Conservation (phyloP, 2,329 filamentous ascomycete genomes). For the Pezizomycotina sp. region DNA sequence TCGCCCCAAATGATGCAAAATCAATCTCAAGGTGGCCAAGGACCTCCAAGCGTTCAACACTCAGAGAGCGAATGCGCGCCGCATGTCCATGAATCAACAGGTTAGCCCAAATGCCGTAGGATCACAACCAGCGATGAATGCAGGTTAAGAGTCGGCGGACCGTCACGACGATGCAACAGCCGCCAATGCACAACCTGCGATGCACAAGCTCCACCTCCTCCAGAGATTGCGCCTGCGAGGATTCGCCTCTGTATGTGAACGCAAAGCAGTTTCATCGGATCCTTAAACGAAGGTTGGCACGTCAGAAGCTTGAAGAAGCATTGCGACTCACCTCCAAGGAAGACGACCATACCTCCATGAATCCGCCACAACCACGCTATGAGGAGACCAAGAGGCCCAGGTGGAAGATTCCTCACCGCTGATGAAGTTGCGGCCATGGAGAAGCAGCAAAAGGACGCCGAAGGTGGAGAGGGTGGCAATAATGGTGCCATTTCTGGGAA, state of each 20-base stretch:
- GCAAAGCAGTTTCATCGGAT: conserved; percentile 98
- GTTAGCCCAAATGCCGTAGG: conserved; percentile 16
- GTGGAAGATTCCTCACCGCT: conserved; percentile 86
- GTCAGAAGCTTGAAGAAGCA: conserved; percentile 85
- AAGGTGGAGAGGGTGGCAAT: conserved; percentile 18
- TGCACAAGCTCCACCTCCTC: conserved; percentile 56
- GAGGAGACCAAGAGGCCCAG: conserved; percentile 81
- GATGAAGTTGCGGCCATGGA: conserved; percentile 44
- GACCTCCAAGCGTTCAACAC: conserved; percentile 15
- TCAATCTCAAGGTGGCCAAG: conserved; percentile 12
- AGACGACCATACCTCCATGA: conserved; percentile 91
- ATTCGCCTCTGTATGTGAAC: conserved; percentile 92
- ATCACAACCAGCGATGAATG: conserved; percentile 12
- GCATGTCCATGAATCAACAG: conserved; percentile 15
- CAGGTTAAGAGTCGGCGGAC: no score
- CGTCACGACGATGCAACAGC: conserved; percentile 23
- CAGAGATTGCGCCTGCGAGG: conserved; percentile 67
- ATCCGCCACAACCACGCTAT: conserved; percentile 96
- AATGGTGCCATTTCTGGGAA: conserved; percentile 16
- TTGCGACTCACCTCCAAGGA: conserved; percentile 85
- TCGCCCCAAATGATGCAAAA: conserved; percentile 18
- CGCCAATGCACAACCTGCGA: conserved; percentile 31
- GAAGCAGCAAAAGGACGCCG: conserved; percentile 21
- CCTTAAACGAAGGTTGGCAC: conserved; percentile 77
- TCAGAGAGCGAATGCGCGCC: conserved; percentile 10